These are phyloP conservation scores for Saturnispora dispora DNA, from an alignment of 805 yeast species.

Conservation along the genomic window DNA sequence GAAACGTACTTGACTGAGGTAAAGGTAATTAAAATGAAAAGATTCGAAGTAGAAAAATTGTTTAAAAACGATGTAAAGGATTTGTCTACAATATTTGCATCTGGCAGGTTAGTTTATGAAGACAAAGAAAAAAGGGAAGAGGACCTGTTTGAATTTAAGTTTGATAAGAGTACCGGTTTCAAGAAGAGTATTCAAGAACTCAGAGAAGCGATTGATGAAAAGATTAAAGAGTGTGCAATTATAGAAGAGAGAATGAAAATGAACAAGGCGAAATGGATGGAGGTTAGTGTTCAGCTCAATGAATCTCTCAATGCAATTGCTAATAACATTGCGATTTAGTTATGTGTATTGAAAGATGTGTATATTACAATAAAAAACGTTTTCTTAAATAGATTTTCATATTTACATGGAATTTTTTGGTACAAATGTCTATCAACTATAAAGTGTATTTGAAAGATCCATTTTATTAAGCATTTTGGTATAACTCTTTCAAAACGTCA, in stretches of 20 bases:
- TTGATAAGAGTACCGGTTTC: conserved; percentile 15
- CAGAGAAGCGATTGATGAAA: conserved; percentile 15
- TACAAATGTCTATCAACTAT: neutral
- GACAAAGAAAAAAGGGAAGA: conserved; percentile 11
- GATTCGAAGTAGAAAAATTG: conserved; percentile 18
- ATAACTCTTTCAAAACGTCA: conserved; percentile 5
- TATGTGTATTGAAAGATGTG: neutral
- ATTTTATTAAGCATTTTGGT: neutral
- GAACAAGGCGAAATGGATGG: conserved; percentile 21
- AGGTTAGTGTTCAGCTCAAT: conserved; percentile 9
- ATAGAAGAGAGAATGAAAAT: conserved; percentile 15
- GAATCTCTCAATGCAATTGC: neutral
- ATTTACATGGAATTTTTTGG: conserved; percentile 2
- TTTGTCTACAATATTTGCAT: conserved; percentile 15
- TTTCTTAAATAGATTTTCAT: neutral
- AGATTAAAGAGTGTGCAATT: conserved; percentile 21
- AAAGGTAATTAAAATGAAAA: conserved; percentile 17
- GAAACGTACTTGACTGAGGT: conserved; percentile 18
- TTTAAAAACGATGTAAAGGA: conserved; percentile 23
- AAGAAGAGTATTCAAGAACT: conserved; percentile 17
- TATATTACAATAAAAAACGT: neutral
- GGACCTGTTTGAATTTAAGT: conserved; percentile 19
- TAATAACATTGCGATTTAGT: neutral
- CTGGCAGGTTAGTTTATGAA: conserved; percentile 17
- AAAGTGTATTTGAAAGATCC: neutral